Evolutionary conservation across 768 basidiomycete genomes (phyloP).

Genomic region (Asterophora lycoperdoides): DNA sequence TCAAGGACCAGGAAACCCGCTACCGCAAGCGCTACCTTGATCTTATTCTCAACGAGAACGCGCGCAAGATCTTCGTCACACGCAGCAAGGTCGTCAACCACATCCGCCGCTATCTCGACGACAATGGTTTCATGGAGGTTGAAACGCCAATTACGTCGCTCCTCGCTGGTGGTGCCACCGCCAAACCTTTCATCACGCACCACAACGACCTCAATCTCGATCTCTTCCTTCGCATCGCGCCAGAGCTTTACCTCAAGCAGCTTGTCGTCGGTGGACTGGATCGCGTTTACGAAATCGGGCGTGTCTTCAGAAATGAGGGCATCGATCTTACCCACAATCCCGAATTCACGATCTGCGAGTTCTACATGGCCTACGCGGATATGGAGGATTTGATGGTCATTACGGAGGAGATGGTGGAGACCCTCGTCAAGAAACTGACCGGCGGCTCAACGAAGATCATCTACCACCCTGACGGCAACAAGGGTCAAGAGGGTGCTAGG

Average conservation of each 20-base stretch:
- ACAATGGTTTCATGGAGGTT: conserved; percentile 94
- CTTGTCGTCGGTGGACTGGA: conserved; percentile 96
- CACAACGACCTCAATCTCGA: conserved; percentile 98
- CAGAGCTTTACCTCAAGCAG: conserved; percentile 97
- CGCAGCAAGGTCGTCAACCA: conserved; percentile 91
- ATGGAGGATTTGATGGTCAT: conserved; percentile 99
- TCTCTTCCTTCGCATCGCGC: conserved; percentile 94
- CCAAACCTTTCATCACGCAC: conserved; percentile 98
- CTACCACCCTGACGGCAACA: conserved; percentile 95
- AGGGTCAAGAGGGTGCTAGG: conserved; percentile 57
- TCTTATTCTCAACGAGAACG: conserved; percentile 89
- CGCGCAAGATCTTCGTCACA: conserved; percentile 86
- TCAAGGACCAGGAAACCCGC: conserved; percentile 96
- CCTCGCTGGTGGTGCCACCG: conserved; percentile 95
- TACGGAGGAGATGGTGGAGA: conserved; percentile 86
- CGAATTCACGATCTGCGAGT: conserved; percentile 99
- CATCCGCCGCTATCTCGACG: conserved; percentile 84
- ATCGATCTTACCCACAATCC: conserved; percentile 99
- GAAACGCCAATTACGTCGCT: conserved; percentile 98
- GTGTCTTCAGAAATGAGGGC: conserved; percentile 97
- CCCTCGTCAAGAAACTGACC: conserved; percentile 83
- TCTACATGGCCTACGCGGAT: conserved; percentile 99
- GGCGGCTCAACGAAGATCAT: conserved; percentile 73
- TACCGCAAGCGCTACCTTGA: conserved; percentile 99
- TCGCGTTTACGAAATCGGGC: conserved; percentile 97